Base-by-base conservation (phyloP, 2,329 filamentous ascomycete genomes). In the Talaromyces sp. region DNA sequence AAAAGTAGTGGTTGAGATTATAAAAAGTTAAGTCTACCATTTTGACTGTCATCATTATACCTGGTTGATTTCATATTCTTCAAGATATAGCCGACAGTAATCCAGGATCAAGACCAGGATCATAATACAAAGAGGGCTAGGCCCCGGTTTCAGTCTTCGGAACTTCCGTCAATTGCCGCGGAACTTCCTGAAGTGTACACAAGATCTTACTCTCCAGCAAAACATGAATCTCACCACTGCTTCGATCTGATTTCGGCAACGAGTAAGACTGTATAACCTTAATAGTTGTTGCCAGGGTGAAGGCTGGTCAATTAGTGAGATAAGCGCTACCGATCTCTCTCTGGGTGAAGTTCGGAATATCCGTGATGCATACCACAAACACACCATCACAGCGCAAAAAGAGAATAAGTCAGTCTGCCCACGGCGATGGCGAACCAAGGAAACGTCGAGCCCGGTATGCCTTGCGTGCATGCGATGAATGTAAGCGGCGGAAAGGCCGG, bases 401-500 rank as follows among this genome's bases (percentile, higher is more conserved):
- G 28, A 54, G 50, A 18, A 23, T 5, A 31, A 54, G 31, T 16
- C n/a, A 54, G n/a, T 9, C 9, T 21, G 21, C n/a, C n/a, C n/a
- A 54, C 14, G 50, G 11, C 16, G 28, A 14, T 35, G 21, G 4
- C 35, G 21, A 9, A n/a, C 55, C 55, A 9, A 44, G 21, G 8
- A 58, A 39, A 44, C 35, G 39, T 8, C 35, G 55, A 2, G 55
- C 55, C 2, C 55, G 55, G 14, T 58, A 58, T 42, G 55, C 55
- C 35, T 33, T 44, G 39, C 35, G 39, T 9, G 55, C 55, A 14
- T 58, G 55, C 11, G 37, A 42, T 11, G 55, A 40, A 58, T 58
- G 55, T n/a, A 40, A 44, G 25, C 35, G 39, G 12, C 55, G 55
- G 35, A 58, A 58, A 58, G 55, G 55, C 55, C 55, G 55, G 5